Evolutionary conservation across 2,329 filamentous ascomycete genomes (phyloP), one percentile per base, ranked within the genome.

Genomic region (Pseudocercospora macadamiae): DNA sequence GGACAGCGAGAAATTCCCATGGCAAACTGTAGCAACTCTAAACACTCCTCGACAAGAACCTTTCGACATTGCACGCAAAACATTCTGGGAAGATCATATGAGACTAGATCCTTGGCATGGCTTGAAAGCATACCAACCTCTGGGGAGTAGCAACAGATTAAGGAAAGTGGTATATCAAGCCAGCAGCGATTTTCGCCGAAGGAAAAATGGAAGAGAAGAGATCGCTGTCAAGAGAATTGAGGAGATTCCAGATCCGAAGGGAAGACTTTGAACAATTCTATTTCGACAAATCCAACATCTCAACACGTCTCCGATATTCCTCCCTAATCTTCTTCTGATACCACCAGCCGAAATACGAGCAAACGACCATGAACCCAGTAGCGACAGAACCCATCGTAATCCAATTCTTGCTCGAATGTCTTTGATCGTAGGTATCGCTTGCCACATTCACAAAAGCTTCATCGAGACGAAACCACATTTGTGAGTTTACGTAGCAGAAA

Each of bases 1-100:
- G 79, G 78, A 82, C 47, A 68, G 73, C 3, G 73, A 76, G 34
- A 80, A 77, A 47, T 81, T 78, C 55, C 79, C 78, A 1, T 81
- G 74, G 69, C 76, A 81, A 62, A 78, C 76, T 1, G 74, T 82
- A 4, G 79, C 76, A 1, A 74, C 66, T 23, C 63, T 78, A 12
- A 65, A 71, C 16, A 70, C 78, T 10, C 76, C 74, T 2, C 73
- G 74, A 63, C 76, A 80, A 59, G 74, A 79, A 48, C 74, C 70
- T 16, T 79, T 77, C 51, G 71, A 74, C 51, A 69, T 72, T 49
- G 71, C 75, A 47, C 65, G 75, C 19, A 77, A 76, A 68, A 69
- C 67, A 0, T 79, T 79, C 54, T 79, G 74, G 76, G 76, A 80
- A 51, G 75, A 79, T 60, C 72, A 77, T 49, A 74, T 79, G 68